A percentile compares a stretch with the other conserved stretches of the same genome.
Conservation (phyloP, 805 yeast species). For the Yamadazyma akitaensis region DNA sequence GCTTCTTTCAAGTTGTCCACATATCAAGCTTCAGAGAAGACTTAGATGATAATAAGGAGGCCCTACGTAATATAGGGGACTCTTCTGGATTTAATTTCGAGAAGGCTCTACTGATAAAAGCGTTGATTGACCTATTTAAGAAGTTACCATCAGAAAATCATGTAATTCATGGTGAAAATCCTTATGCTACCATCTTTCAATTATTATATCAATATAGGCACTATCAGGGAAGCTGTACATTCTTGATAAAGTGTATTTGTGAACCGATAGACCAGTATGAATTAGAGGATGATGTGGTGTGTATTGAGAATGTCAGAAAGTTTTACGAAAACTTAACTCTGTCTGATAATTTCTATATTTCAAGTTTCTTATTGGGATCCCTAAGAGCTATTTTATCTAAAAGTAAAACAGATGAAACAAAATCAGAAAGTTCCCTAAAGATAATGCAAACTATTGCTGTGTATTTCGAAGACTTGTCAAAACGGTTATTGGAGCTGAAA, state of each 20-base stretch:
- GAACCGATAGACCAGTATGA: slow-evolving; percentile 1
- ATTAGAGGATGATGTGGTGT: neutral
- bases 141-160: neutral
- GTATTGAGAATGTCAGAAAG: neutral
- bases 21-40: neutral
- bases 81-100: neutral
- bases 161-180: neutral
- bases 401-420: slow-evolving; percentile 11
- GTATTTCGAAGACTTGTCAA: slow-evolving; percentile 3
- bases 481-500: slow-evolving; percentile 1
- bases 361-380: slow-evolving; percentile 42
- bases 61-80: neutral
- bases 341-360: slow-evolving; percentile 14
- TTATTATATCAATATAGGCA: slow-evolving; percentile 30
- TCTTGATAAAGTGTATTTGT: slow-evolving; percentile 36
- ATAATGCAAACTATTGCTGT: neutral
- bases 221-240: slow-evolving; percentile 33
- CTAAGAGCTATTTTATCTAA: slow-evolving; percentile 26
- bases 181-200: slow-evolving; percentile 20
- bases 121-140: slow-evolving; percentile 1
- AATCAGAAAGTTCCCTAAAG: neutral
- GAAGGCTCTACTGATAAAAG: neutral
- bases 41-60: neutral
- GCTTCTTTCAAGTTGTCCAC: slow-evolving; percentile 46
- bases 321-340: neutral